Evolutionary conservation across 495 filamentous ascomycete genomes (phyloP).

Genomic region (Aspergillus olivimuriae): DNA sequence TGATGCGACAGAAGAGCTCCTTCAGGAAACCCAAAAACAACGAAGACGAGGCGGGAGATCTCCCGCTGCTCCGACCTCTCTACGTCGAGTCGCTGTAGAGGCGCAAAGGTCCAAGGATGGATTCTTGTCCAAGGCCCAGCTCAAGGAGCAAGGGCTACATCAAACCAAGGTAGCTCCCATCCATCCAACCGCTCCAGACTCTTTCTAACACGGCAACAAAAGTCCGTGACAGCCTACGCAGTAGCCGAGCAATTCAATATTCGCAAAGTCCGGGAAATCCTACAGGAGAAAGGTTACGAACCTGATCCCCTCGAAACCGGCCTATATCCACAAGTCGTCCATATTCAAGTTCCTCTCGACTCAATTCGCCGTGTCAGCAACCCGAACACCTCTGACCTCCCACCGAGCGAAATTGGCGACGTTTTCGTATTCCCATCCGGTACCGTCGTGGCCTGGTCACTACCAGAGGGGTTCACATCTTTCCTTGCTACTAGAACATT

Average conservation of each 20-base stretch:
- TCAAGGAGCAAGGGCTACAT: constrained; percentile 36
- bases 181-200: neutral
- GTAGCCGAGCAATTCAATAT: constrained; percentile 85
- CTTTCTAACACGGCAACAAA: constrained; percentile 23
- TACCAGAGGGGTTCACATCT: constrained; percentile 63
- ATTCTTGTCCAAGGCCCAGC: constrained; percentile 30
- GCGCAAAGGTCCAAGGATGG: constrained; percentile 53
- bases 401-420: constrained; percentile 65
- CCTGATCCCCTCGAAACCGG: constrained; percentile 55
- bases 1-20: constrained; percentile 13
- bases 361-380: constrained; percentile 45
- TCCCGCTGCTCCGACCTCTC: constrained; percentile 47
- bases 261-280: constrained; percentile 58
- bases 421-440: constrained; percentile 97
- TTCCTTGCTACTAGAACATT: constrained; percentile 68
- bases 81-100: constrained; percentile 53
- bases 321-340: constrained; percentile 61
- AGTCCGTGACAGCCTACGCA: constrained; percentile 74
- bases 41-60: constrained; percentile 39
- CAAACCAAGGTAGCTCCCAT: constrained; percentile 32
- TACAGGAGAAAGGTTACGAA: constrained; percentile 63
- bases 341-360: constrained; percentile 53
- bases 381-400: constrained; percentile 50
- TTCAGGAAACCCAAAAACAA: constrained; percentile 27
- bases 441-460: constrained; percentile 86